Evolutionary conservation across 306 rosid species (phyloP).

Genomic region (Macrotyloma uniflorum): DNA sequence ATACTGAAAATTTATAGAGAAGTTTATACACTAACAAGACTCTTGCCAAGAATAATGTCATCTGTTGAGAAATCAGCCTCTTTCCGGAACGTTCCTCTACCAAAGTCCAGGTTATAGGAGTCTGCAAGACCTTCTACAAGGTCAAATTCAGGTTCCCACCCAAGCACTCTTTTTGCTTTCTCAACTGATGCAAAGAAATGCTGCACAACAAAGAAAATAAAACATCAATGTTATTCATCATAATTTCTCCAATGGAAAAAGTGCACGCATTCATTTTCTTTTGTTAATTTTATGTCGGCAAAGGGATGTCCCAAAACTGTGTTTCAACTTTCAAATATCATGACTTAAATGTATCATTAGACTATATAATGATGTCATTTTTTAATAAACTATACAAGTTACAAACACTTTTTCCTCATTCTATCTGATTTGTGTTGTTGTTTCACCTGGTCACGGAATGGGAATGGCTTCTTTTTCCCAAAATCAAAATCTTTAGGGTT

Average conservation of each 20-base stretch:
- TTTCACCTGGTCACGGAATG: conserved; percentile 93
- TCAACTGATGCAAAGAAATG: conserved; percentile 95
- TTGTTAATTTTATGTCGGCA: neutral
- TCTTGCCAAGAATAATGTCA: conserved; percentile 92
- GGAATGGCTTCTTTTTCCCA: conserved; percentile 93
- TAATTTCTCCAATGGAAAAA: neutral
- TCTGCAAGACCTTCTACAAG: conserved; percentile 89
- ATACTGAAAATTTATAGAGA: conserved; percentile 8
- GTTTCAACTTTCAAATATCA: neutral
- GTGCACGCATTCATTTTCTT: neutral
- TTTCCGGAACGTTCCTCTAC: conserved; percentile 88
- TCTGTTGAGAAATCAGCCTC: conserved; percentile 91
- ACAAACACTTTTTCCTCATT: neutral
- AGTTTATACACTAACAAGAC: conserved; percentile 54
- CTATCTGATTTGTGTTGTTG: neutral
- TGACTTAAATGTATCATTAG: neutral
- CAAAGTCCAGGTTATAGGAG: conserved; percentile 89
- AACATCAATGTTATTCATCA: neutral
- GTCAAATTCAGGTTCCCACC: conserved; percentile 72
- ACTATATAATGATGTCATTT: neutral
- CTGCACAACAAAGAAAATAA: conserved; percentile 46
- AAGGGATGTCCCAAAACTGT: neutral
- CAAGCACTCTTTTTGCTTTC: conserved; percentile 85
- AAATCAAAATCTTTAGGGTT: conserved; percentile 92
- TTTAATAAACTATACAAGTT: neutral